A percentile compares a stretch with the other conserved stretches of the same genome.
Conservation (phyloP, 352 stramenopile species). For the Globisporangium radiosum region DNA sequence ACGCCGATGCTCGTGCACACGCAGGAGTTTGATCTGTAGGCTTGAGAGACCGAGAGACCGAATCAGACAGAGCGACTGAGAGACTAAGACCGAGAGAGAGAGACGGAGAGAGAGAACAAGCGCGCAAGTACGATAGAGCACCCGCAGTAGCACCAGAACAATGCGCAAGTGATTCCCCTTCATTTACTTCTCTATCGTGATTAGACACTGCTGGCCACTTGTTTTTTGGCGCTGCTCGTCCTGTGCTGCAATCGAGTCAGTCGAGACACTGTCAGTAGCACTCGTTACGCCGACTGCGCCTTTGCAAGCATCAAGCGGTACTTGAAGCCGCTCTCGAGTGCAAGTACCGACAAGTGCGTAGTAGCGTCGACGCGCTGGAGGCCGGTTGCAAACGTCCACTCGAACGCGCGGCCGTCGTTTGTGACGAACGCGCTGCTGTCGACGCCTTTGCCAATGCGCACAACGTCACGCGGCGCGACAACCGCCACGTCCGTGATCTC, state of each 20-base stretch:
- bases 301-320: conserved; percentile 54
- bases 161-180: too few species aligned
- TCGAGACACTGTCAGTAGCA: too few species aligned
- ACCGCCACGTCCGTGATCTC: conserved; percentile 51
- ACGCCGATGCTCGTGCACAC: conserved; percentile 40
- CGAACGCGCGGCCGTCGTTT: conserved; percentile 55
- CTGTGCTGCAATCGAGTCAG: too few species aligned
- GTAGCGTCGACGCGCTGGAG: conserved; percentile 42
- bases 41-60: conserved; percentile 2
- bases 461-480: conserved; percentile 36
- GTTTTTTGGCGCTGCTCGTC: too few species aligned
- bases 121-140: conserved; percentile 1
- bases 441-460: conserved; percentile 71
- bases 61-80: background rate
- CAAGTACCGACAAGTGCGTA: conserved; percentile 28
- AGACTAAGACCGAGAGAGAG: background rate
- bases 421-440: conserved; percentile 70
- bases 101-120: background rate
- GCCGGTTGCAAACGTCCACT: conserved; percentile 64
- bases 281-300: too few species aligned
- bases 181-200: too few species aligned
- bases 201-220: too few species aligned
- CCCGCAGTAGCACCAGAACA: background rate
- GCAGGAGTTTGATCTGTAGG: conserved; percentile 56
- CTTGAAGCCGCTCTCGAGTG: conserved; percentile 72